Evolutionary conservation across 306 rosid genomes (phyloP).

Genomic region (Styphnolobium japonicum): DNA sequence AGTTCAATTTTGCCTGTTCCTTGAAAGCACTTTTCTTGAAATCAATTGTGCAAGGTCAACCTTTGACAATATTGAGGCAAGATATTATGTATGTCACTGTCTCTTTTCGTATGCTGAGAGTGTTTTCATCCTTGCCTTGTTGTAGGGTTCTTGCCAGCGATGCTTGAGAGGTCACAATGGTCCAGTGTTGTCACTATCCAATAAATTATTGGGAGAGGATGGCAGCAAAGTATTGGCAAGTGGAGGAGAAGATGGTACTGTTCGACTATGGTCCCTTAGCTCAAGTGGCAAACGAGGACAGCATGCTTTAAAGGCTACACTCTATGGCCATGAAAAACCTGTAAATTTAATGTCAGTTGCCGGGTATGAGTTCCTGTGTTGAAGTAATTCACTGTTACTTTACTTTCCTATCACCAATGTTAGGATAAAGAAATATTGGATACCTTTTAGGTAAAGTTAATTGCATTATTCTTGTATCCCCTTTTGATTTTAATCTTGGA

Average conservation of each 20-base stretch:
- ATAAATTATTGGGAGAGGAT: conserved; percentile 74
- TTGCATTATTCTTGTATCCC: background rate
- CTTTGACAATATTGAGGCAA: background rate
- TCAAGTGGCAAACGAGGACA: conserved; percentile 69
- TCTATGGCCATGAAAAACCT: conserved; percentile 78
- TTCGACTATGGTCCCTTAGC: conserved; percentile 80
- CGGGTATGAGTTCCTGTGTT: conserved; percentile 54
- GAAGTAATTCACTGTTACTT: background rate
- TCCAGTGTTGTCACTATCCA: conserved; percentile 69
- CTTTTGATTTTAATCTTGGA: background rate
- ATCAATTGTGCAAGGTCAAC: conserved; percentile 8
- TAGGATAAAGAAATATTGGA: background rate
- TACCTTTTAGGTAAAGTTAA: background rate
- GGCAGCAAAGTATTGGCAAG: conserved; percentile 74
- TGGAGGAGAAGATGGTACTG: conserved; percentile 94
- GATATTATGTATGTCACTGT: background rate
- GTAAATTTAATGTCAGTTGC: conserved; percentile 66
- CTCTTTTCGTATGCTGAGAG: background rate
- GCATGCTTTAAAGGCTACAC: conserved; percentile 67
- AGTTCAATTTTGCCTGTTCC: background rate
- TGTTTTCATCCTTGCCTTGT: conserved; percentile 12
- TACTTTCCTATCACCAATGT: background rate
- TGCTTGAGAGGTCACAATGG: conserved; percentile 86
- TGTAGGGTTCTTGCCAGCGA: conserved; percentile 56
- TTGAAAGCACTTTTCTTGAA: background rate